These are phyloP conservation scores for Plasmodium adleri DNA, from an alignment of 169 alveolate genomes.

Conservation along the genomic window DNA sequence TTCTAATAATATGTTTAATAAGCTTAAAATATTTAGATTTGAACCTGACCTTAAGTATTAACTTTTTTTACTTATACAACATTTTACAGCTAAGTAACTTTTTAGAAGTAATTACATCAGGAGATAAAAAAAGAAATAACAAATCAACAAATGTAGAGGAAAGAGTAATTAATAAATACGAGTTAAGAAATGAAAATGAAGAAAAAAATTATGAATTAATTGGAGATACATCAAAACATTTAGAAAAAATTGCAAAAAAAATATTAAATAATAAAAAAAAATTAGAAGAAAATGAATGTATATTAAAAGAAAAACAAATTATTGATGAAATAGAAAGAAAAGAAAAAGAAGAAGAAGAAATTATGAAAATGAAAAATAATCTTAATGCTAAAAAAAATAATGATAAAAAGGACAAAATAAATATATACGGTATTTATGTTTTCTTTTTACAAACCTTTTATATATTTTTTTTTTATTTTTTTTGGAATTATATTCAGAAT, in stretches of 20 bases:
- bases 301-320: slow-evolving; percentile 73
- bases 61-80: slow-evolving; percentile 56
- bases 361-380: slow-evolving; percentile 53
- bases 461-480: slow-evolving; percentile 32
- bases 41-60: slow-evolving; percentile 39
- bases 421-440: slow-evolving; percentile 32
- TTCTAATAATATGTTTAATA: slow-evolving; percentile 25
- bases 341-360: slow-evolving; percentile 76
- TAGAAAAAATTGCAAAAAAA: slow-evolving; percentile 55
- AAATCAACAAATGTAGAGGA: slow-evolving; percentile 13
- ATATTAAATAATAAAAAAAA: slow-evolving; percentile 34
- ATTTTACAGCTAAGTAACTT: slow-evolving; percentile 57
- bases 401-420: background rate
- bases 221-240: slow-evolving; percentile 69
- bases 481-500: slow-evolving; percentile 54
- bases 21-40: slow-evolving; percentile 57
- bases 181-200: slow-evolving; percentile 48
- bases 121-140: slow-evolving; percentile 10
- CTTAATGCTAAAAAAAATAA: slow-evolving; percentile 34
- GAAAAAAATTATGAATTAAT: slow-evolving; percentile 30
- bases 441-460: slow-evolving; percentile 59
- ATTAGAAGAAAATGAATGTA: slow-evolving; percentile 48
- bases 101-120: slow-evolving; percentile 24
- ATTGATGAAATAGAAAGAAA: slow-evolving; percentile 61
- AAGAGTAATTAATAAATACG: slow-evolving; percentile 39